Percentiles rank a stretch among this genome's conserved stretches.
These are phyloP conservation scores for Aspergillus saccharolyticus DNA, from an alignment of 495 filamentous ascomycete genomes.

Conservation along the genomic window DNA sequence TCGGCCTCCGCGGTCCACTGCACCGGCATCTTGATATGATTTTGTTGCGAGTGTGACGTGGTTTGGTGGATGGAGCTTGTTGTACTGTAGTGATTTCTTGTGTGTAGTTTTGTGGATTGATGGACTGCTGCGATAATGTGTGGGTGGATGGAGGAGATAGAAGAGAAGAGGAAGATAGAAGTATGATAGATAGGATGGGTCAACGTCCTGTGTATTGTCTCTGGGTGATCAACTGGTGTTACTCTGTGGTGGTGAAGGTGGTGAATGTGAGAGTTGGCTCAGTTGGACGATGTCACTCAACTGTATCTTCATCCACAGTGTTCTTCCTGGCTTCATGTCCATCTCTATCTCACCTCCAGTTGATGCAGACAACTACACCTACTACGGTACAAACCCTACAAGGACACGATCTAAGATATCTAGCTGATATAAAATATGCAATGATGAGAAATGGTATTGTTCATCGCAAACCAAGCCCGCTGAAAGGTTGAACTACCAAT, in stretches of 20 bases:
- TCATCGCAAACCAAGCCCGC: no score
- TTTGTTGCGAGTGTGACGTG: background rate
- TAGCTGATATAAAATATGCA: no score
- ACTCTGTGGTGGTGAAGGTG: background rate
- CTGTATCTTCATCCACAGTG: no score
- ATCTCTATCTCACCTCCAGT: no score
- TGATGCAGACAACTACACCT: no score
- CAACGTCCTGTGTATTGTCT: background rate
- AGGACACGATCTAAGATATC: no score
- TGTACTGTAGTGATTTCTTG: background rate
- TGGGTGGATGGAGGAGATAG: background rate
- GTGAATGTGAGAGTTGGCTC: no score
- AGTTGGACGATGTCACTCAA: no score
- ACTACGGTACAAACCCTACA: no score
- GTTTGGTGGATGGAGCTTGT: background rate
- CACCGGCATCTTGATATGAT: background rate
- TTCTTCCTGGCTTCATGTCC: no score
- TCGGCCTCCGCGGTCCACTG: slow-evolving; percentile 6
- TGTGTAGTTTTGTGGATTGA: background rate
- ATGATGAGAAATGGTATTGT: no score
- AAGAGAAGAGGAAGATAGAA: background rate
- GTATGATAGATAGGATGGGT: background rate
- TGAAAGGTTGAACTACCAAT: slow-evolving; percentile 31
- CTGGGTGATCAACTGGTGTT: background rate
- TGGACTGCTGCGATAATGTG: background rate